A percentile compares a stretch with the other conserved stretches of the same genome.
phyloP scores from a whole-genome alignment of 2,329 filamentous ascomycete species.

The Cryphonectria carpinicola region DNA sequence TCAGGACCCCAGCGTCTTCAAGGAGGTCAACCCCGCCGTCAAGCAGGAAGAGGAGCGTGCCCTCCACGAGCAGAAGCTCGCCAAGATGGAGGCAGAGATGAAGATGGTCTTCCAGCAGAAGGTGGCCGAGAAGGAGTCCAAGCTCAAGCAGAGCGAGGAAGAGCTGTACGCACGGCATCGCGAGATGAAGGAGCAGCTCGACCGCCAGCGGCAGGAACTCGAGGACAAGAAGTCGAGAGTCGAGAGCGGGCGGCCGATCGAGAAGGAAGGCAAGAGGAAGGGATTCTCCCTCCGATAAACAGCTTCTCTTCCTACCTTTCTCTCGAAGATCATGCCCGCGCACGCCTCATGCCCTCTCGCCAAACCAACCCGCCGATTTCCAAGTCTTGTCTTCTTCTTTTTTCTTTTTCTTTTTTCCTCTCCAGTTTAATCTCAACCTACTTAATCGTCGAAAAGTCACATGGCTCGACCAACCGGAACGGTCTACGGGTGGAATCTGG shows the following conservation, averaged over 20 bases:
- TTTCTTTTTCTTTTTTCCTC: constrained; percentile 37
- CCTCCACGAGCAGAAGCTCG: constrained; percentile 98
- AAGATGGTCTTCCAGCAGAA: constrained; percentile 99
- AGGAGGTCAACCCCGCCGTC: constrained; percentile 99
- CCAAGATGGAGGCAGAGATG: constrained; percentile 99
- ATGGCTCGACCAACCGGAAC: constrained; percentile 28
- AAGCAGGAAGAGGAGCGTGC: constrained; percentile 99
- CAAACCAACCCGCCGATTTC: constrained; percentile 62
- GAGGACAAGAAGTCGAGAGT: constrained; percentile 98
- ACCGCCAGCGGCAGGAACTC: constrained; percentile 90
- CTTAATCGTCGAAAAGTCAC: constrained; percentile 43
- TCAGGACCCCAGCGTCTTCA: constrained; percentile 98
- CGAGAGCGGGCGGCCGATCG: constrained; percentile 92
- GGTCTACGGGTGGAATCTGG: constrained; percentile 26
- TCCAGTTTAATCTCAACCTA: constrained; percentile 49
- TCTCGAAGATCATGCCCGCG: constrained; percentile 56
- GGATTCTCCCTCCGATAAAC: constrained; percentile 95
- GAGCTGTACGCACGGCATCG: constrained; percentile 97
- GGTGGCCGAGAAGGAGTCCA: constrained; percentile 99
- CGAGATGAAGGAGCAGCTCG: constrained; percentile 99
- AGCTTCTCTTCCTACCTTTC: constrained; percentile 32
- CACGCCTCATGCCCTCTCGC: constrained; percentile 63
- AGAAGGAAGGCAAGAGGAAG: constrained; percentile 99
- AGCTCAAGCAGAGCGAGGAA: constrained; percentile 98
- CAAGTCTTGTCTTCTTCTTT: constrained; percentile 45